Evolutionary conservation across 106 monocot genomes (phyloP), one percentile per base, ranked within the genome.

Genomic region (Dioscorea alata): DNA sequence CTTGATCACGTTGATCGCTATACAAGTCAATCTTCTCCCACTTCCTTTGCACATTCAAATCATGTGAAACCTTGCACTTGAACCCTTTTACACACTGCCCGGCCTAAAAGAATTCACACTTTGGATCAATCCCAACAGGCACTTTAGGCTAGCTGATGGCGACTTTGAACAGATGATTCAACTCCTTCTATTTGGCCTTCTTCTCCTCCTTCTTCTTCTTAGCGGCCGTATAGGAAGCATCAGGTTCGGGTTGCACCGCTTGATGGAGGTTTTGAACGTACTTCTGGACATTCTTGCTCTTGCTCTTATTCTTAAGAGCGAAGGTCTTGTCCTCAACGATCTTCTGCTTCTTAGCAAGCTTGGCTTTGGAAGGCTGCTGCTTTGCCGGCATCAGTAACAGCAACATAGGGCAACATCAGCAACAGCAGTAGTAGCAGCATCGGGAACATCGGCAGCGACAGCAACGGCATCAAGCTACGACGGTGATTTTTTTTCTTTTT

Each of bases 131-230:
- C 66, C 88, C 91, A 76, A 89, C 28, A n/a, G 96, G 96, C 23
- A 96, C 86, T 72, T 96, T 96, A 4, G 91, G 96, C 76, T 96
- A 91, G 71, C 86, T 91, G 49, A 89, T 66, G 33, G 88, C 91
- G 53, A 96, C 66, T 78, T 96, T 96, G 82, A 96, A 96, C 24
- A 96, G 73, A 70, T 96, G 91, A 67, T 83, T 89, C 59, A 96
- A 82, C 84, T 96, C 96, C 81, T 92, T 96, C 50, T 91, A 88
- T 54, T 86, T 81, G 17, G 88, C 89, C 80, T 96, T 91, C 51
- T 96, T 91, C 69, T 96, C 96, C 49, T 96, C 95, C 81, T 91
- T 91, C 86, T 96, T 91, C 86, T 92, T 96, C 84, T 92, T 97
- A 48, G 91, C 89, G 42, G 87, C 92, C 64, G 59, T 21, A 74